These are phyloP conservation scores for Taphrina betulina DNA, from an alignment of 1,139 yeast genomes.

Conservation along the genomic window DNA sequence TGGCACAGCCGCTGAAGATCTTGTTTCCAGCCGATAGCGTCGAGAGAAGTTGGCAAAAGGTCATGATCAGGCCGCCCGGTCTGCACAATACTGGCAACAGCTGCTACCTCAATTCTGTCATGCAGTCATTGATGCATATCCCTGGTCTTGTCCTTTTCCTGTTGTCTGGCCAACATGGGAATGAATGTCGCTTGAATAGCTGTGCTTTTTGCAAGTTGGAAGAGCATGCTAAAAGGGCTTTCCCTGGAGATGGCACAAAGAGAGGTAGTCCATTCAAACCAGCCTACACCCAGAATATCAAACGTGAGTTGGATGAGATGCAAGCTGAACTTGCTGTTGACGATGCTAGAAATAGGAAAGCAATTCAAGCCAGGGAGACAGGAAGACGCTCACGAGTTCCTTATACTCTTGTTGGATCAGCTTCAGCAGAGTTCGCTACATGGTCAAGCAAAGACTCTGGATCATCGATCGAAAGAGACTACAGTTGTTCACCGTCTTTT, in stretches of 20 bases:
- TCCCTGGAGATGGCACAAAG: slow-evolving; percentile 30
- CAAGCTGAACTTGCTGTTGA: not conserved
- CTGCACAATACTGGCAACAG: slow-evolving; percentile 90
- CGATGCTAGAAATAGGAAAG: slow-evolving; percentile 34
- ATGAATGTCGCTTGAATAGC: slow-evolving; percentile 33
- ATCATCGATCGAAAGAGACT: slow-evolving; percentile 47
- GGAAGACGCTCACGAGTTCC: slow-evolving; percentile 96
- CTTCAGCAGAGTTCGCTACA: slow-evolving; percentile 37
- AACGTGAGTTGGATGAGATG: slow-evolving; percentile 8
- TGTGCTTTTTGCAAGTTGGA: slow-evolving; percentile 35
- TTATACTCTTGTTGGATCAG: slow-evolving; percentile 39
- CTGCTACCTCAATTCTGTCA: slow-evolving; percentile 93
- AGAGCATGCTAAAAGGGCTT: slow-evolving; percentile 30
- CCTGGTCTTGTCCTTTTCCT: slow-evolving; percentile 89
- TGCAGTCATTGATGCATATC: slow-evolving; percentile 82
- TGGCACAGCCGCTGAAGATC: slow-evolving; percentile 20
- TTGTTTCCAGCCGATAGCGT: slow-evolving; percentile 51
- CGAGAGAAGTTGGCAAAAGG: slow-evolving; percentile 50
- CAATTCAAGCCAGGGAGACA: slow-evolving; percentile 48
- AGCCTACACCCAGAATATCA: slow-evolving; percentile 23
- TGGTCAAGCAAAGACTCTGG: slow-evolving; percentile 33
- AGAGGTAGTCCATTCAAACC: slow-evolving; percentile 32
- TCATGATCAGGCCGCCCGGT: slow-evolving; percentile 61
- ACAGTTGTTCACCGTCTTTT: slow-evolving; percentile 87
- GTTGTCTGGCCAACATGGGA: slow-evolving; percentile 53